Evolutionary conservation across 2,329 filamentous ascomycete genomes (phyloP).

Genomic region (Sphaerulina musiva): DNA sequence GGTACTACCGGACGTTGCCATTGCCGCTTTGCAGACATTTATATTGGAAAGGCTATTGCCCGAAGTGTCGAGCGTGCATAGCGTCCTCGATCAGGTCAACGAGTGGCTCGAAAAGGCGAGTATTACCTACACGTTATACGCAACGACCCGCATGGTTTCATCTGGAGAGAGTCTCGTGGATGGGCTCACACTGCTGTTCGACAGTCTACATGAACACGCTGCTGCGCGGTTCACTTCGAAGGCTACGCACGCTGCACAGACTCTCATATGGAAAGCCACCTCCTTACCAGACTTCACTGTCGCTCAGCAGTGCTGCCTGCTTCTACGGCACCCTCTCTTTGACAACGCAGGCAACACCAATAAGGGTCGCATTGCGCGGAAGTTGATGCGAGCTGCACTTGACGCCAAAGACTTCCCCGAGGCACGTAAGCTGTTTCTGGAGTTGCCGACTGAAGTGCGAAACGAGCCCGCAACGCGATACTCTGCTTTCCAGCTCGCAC

Average conservation of each 20-base stretch:
- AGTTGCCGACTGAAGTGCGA: constrained; percentile 46
- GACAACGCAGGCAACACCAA: constrained; percentile 59
- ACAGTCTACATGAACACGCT: constrained; percentile 43
- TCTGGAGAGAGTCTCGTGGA: constrained; percentile 29
- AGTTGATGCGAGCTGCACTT: constrained; percentile 64
- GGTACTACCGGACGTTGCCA: constrained; percentile 2
- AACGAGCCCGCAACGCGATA: constrained; percentile 26
- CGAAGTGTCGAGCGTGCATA: constrained; percentile 32
- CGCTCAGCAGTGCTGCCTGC: constrained; percentile 55
- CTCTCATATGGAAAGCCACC: constrained; percentile 66
- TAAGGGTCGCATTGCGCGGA: constrained; percentile 58
- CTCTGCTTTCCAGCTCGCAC: constrained; percentile 28
- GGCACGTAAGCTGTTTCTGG: constrained; percentile 51
- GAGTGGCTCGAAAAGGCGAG: constrained; percentile 64
- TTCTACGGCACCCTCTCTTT: constrained; percentile 64
- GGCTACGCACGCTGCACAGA: constrained; percentile 62
- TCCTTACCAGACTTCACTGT: background rate
- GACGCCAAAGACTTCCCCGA: constrained; percentile 49
- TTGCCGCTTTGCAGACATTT: constrained; percentile 55
- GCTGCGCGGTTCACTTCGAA: constrained; percentile 49
- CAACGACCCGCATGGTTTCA: constrained; percentile 41
- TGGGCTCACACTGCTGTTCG: constrained; percentile 40
- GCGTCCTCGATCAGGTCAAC: constrained; percentile 29
- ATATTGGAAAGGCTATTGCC: constrained; percentile 51
- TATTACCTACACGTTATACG: constrained; percentile 62